A percentile compares a stretch with the other conserved stretches of the same genome.
phyloP scores from a whole-genome alignment of 2,329 filamentous ascomycete genomes.

The Fusarium sp. region DNA sequence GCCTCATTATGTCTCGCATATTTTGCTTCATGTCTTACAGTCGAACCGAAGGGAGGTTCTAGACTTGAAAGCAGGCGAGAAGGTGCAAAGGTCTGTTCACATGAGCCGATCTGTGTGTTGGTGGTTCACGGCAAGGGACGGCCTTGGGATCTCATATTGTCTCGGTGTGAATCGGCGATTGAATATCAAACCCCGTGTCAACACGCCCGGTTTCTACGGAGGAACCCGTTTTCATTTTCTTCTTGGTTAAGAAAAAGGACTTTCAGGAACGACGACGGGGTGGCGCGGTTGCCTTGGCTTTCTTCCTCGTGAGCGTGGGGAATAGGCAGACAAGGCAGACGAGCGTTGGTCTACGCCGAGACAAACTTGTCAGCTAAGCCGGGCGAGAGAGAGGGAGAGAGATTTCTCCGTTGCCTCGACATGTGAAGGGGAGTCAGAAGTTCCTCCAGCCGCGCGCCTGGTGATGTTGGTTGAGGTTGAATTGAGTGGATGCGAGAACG shows the following conservation, averaged over 20 bases:
- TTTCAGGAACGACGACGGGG: slow-evolving; percentile 12
- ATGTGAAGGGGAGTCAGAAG: not conserved
- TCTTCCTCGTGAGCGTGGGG: slow-evolving; percentile 1
- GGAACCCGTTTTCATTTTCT: slow-evolving; percentile 17
- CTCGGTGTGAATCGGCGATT: slow-evolving; percentile 4
- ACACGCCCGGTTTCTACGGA: slow-evolving; percentile 24
- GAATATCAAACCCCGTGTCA: not conserved
- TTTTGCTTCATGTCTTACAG: slow-evolving; percentile 19
- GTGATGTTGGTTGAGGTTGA: not conserved
- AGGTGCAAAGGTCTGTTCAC: not conserved
- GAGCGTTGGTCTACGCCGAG: slow-evolving; percentile 9
- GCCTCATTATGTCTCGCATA: slow-evolving; percentile 29
- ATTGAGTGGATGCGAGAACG: too few relatives aligned
- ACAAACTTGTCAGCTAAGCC: not conserved
- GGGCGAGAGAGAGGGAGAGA: not conserved
- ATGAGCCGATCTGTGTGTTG: not conserved
- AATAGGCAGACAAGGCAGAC: slow-evolving; percentile 19
- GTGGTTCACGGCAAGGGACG: not conserved
- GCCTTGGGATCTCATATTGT: not conserved
- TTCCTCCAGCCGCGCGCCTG: slow-evolving; percentile 7
- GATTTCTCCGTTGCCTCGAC: not conserved
- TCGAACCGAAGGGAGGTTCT: slow-evolving; percentile 5
- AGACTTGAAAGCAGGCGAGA: slow-evolving; percentile 2
- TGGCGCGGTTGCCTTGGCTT: slow-evolving; percentile 9
- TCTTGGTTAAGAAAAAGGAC: not conserved